phyloP scores from a whole-genome alignment of 805 yeast species.

The Wickerhamomyces subpelliculosus region DNA sequence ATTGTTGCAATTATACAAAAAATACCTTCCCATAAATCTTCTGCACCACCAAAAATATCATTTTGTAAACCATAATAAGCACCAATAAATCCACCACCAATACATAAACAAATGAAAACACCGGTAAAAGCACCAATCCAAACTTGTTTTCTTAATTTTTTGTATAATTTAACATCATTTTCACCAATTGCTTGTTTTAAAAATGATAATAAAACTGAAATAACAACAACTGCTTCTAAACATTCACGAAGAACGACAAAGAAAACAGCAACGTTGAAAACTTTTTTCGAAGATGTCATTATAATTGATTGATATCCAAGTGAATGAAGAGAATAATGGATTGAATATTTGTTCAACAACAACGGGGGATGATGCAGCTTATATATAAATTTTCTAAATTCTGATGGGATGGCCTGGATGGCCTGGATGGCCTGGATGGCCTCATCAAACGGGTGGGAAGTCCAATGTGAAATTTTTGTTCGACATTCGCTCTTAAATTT shows the following conservation, averaged over 20 bases:
- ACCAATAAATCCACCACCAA: conserved; percentile 94
- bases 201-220: conserved; percentile 88
- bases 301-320: neutral
- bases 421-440: too few relatives aligned
- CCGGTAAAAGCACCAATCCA: conserved; percentile 81
- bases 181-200: conserved; percentile 77
- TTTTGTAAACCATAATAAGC: conserved; percentile 75
- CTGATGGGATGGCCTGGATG: too few relatives aligned
- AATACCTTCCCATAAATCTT: conserved; percentile 96
- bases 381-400: too few relatives aligned
- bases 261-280: conserved; percentile 53
- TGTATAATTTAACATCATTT: conserved; percentile 47
- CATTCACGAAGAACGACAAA: conserved; percentile 92
- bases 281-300: conserved; percentile 17
- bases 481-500: too few relatives aligned
- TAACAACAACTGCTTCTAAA: conserved; percentile 85
- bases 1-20: conserved; percentile 86
- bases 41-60: conserved; percentile 82
- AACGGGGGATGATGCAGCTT: too few relatives aligned
- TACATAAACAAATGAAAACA: conserved; percentile 65
- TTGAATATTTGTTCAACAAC: too few relatives aligned
- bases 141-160: conserved; percentile 65
- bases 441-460: too few relatives aligned
- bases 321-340: neutral
- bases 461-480: too few relatives aligned